These are phyloP conservation scores for Amphirosellinia nigrospora DNA, from an alignment of 495 filamentous ascomycete species.

Conservation along the genomic window DNA sequence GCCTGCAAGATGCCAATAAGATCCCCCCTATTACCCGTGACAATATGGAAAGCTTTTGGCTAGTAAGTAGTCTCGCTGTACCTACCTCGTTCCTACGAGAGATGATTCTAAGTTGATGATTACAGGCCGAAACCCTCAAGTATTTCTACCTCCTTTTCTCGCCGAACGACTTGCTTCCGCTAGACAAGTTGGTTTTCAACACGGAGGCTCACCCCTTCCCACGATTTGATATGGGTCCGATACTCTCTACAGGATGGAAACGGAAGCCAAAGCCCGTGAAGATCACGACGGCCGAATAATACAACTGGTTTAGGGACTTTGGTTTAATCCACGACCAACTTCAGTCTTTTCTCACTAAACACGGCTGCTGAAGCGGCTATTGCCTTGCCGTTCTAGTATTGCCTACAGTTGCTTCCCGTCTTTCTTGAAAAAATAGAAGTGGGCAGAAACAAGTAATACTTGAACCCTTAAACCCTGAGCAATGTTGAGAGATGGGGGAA, in stretches of 20 bases:
- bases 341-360: neutral
- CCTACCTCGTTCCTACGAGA: neutral
- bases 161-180: conserved; percentile 77
- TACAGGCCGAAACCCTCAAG: conserved; percentile 94
- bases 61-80: conserved; percentile 59
- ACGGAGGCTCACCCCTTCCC: conserved; percentile 95
- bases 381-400: neutral
- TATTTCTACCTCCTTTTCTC: conserved; percentile 97
- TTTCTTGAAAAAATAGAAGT: neutral
- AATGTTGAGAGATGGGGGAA: neutral
- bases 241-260: conserved; percentile 88
- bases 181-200: conserved; percentile 89
- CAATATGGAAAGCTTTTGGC: conserved; percentile 96
- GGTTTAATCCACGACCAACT: neutral
- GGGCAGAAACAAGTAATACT: neutral
- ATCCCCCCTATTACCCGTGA: conserved; percentile 69
- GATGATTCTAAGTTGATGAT: conserved; percentile 15
- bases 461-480: no score
- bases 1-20: conserved; percentile 73
- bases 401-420: neutral
- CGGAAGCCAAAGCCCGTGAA: conserved; percentile 64
- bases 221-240: conserved; percentile 75
- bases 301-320: neutral
- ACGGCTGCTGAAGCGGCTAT: neutral
- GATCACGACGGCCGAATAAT: conserved; percentile 29